Percentiles rank a stretch among this genome's conserved stretches.
These are phyloP conservation scores for Volvariella volvacea DNA, from an alignment of 1,284 basidiomycete species.

Conservation along the genomic window DNA sequence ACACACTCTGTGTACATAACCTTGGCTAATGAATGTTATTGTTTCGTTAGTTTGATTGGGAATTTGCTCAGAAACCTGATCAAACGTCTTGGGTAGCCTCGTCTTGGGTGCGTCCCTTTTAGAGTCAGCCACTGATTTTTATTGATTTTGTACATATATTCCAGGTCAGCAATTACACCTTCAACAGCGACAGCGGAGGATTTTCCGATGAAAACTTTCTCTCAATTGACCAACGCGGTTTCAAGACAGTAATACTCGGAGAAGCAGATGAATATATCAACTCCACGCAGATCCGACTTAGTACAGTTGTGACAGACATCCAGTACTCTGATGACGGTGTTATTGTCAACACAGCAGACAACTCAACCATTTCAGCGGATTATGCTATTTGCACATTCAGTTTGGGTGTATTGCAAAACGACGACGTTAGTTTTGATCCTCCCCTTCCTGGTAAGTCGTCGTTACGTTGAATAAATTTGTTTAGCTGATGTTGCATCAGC, in stretches of 20 bases:
- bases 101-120: conserved; percentile 39
- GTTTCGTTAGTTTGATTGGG: conserved; percentile 34
- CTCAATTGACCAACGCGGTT: conserved; percentile 57
- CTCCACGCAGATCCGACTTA: conserved; percentile 38
- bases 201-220: conserved; percentile 53
- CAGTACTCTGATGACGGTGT: conserved; percentile 39
- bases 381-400: conserved; percentile 61
- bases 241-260: conserved; percentile 45
- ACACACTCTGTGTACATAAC: conserved; percentile 3
- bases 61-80: conserved; percentile 51
- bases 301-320: conserved; percentile 46
- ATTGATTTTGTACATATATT: neutral
- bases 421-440: conserved; percentile 52
- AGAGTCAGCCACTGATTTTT: too few relatives aligned
- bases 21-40: neutral
- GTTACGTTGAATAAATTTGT: neutral
- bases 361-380: conserved; percentile 37
- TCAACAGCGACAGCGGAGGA: conserved; percentile 43
- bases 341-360: conserved; percentile 37
- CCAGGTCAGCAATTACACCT: conserved; percentile 64
- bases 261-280: conserved; percentile 49
- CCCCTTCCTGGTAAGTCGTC: conserved; percentile 33
- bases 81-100: conserved; percentile 57
- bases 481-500: conserved; percentile 9
- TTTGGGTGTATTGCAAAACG: conserved; percentile 55